Conservation (phyloP, 129 eudicot species). For the Tagetes patula region DNA sequence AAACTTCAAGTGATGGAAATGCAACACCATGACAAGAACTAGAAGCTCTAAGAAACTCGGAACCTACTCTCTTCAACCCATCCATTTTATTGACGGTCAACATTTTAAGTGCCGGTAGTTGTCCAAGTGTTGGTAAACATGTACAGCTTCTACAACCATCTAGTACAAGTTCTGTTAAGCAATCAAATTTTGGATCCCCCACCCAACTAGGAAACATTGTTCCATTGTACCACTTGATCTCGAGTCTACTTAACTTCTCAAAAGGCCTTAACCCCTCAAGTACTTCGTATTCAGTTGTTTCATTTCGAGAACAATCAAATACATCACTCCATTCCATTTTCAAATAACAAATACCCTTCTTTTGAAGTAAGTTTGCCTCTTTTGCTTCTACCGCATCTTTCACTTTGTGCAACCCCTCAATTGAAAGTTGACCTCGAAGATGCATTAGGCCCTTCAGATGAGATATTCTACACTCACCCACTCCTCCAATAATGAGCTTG, state of each 20-base stretch:
- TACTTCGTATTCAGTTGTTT: constrained; percentile 29
- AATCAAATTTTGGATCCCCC: constrained; percentile 37
- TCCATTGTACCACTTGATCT: constrained; percentile 37
- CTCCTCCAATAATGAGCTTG: constrained; percentile 25
- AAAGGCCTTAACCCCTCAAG: constrained; percentile 38
- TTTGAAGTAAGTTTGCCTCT: constrained; percentile 36
- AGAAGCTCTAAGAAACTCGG: constrained; percentile 35
- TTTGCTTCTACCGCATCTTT: constrained; percentile 26
- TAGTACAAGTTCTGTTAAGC: constrained; percentile 35
- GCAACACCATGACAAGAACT: constrained; percentile 12
- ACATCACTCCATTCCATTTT: constrained; percentile 37
- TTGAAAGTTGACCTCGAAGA: constrained; percentile 32
- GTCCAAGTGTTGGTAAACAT: constrained; percentile 46
- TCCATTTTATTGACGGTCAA: constrained; percentile 35
- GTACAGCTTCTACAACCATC: constrained; percentile 35
- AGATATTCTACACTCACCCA: constrained; percentile 19
- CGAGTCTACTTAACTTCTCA: constrained; percentile 28
- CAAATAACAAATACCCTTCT: constrained; percentile 22
- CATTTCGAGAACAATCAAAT: constrained; percentile 23
- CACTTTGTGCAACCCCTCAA: constrained; percentile 37
- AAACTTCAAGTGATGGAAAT: constrained; percentile 36
- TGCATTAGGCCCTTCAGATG: constrained; percentile 24
- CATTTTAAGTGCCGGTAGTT: constrained; percentile 39
- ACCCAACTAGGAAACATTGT: constrained; percentile 49
- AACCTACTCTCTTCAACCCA: constrained; percentile 32